These are phyloP conservation scores for Calocybe cyanea DNA, from an alignment of 768 basidiomycete species.

Conservation along the genomic window DNA sequence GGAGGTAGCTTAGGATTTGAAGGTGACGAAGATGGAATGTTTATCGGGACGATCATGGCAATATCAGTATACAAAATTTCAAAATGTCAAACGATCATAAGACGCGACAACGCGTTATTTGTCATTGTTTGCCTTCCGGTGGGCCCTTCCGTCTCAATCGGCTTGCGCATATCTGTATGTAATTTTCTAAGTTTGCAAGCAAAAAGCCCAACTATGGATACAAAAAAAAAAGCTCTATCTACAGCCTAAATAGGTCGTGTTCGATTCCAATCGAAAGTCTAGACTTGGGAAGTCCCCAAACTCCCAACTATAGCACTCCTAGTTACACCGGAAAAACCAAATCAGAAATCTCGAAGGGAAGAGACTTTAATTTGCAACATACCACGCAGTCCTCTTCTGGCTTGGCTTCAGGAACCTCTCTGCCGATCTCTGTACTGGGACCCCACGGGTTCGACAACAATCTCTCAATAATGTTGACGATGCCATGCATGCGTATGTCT, in stretches of 20 bases:
- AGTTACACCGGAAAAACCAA: neutral
- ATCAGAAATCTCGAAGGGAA: neutral
- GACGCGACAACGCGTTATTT: constrained; percentile 18
- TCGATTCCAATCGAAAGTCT: neutral
- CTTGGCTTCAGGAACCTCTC: constrained; percentile 56
- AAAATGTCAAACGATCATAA: neutral
- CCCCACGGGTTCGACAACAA: constrained; percentile 71
- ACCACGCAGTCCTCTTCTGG: constrained; percentile 71
- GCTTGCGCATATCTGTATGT: no score
- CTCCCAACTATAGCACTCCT: constrained; percentile 75
- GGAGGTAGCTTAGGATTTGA: constrained; percentile 52
- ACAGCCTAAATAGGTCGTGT: neutral
- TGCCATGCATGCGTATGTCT: constrained; percentile 76
- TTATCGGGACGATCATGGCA: constrained; percentile 67
- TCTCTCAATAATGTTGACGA: constrained; percentile 74
- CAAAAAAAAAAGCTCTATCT: constrained; percentile 7
- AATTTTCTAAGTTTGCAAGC: no score
- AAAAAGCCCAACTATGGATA: no score
- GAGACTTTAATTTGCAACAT: constrained; percentile 22
- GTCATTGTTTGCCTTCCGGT: neutral
- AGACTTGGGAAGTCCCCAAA: constrained; percentile 42
- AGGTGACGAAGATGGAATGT: constrained; percentile 29
- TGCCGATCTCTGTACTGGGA: constrained; percentile 52
- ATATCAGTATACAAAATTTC: neutral
- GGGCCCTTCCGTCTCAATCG: no score